Conservation (phyloP, 257 asterid genomes). For the Jacaranda copaia region DNA sequence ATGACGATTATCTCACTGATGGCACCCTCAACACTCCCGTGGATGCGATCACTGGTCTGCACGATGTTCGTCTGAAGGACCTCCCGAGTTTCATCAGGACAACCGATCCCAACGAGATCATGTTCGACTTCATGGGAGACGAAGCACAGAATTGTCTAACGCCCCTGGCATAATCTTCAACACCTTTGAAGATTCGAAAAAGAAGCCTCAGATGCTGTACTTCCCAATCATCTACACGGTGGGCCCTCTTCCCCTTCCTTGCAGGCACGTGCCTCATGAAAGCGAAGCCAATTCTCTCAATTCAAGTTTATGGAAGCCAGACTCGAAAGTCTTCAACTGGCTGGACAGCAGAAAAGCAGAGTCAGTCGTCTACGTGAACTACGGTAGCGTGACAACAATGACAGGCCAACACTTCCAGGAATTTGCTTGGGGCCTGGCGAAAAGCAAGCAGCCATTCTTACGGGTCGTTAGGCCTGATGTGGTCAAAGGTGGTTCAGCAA, state of each 20-base stretch:
- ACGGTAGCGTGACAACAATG: slow-evolving; percentile 65
- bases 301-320: slow-evolving; percentile 57
- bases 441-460: slow-evolving; percentile 52
- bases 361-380: slow-evolving; percentile 64
- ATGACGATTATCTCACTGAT: slow-evolving; percentile 53
- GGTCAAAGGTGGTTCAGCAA: slow-evolving; percentile 43
- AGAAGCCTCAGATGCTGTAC: slow-evolving; percentile 48
- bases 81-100: slow-evolving; percentile 59
- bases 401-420: slow-evolving; percentile 47
- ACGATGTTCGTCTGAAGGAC: slow-evolving; percentile 51
- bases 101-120: slow-evolving; percentile 63
- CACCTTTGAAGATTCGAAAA: slow-evolving; percentile 56
- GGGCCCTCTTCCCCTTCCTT: slow-evolving; percentile 61
- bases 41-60: slow-evolving; percentile 65
- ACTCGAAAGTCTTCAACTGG: slow-evolving; percentile 53
- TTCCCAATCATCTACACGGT: slow-evolving; percentile 50
- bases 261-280: slow-evolving; percentile 27
- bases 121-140: slow-evolving; percentile 59
- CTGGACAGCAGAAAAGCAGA: slow-evolving; percentile 39
- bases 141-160: slow-evolving; percentile 51
- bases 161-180: slow-evolving; percentile 60
- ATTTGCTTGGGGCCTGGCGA: slow-evolving; percentile 67
- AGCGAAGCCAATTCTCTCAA: slow-evolving; percentile 40
- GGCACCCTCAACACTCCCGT: slow-evolving; percentile 56
- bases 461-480: slow-evolving; percentile 65